Base-by-base conservation (phyloP, 1,139 yeast genomes). In the Kodamaea ohmeri region DNA sequence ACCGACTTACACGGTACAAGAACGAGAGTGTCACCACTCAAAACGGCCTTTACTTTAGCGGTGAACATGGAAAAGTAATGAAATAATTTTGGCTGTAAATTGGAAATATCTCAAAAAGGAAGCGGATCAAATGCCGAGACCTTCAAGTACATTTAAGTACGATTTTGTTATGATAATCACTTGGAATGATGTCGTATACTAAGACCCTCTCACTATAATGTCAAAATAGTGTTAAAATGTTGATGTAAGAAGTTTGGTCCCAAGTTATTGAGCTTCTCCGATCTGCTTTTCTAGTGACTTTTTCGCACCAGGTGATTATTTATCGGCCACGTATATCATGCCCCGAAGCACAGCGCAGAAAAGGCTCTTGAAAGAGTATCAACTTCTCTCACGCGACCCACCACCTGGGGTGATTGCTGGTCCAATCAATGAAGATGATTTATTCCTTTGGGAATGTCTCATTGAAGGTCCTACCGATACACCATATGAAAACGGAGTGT, bases 401-500 rank as follows among this genome's bases (percentile, higher is more conserved):
- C 96, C 97, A 0, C 97, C 95, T 21, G 98, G 98, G 1, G 87
- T 92, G 35, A 77, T 89, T 6, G 98, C 98, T 0, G 95, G 96
- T 1, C 98, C 98, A 0, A 67, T 80, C 1, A 65, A 76, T 16
- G 98, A 92, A 53, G 83, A 83, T 51, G 80, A 92, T 60, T 64
- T 92, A 44, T 87, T 88, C 49, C 70, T 71, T 31, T 92, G 98
- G 98, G 95, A 87, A 48, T 92, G 98, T 58, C 65, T 89, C 41
- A 65, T 92, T 34, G 94, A 84, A 51, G 98, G 98, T 0, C 98
- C 98, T 1, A 73, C 80, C n/a, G 97, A 78, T 35, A 89, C 97
- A 0, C 86, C 95, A 3, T 92, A 88, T 56, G 97, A 89, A 53
- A 85, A 90, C 47, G 98, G 98, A 5, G 83, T 92, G 11, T 92